These are phyloP conservation scores for Teratosphaeria pseudoeucalypti DNA, from an alignment of 2,329 filamentous ascomycete species.

Conservation along the genomic window DNA sequence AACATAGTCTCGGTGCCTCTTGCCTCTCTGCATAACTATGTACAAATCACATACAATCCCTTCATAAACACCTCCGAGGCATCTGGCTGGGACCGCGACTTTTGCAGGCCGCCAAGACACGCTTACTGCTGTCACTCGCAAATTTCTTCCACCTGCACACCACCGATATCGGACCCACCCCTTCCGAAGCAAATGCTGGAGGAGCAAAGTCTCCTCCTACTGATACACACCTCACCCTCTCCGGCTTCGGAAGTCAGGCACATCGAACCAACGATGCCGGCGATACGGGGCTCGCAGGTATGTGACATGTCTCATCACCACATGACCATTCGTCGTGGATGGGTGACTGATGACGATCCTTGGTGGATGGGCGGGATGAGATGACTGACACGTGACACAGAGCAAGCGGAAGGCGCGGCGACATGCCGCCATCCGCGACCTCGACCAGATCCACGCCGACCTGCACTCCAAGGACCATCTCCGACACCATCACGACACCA, in stretches of 20 bases:
- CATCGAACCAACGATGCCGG: background rate
- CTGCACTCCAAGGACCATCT: constrained; percentile 70
- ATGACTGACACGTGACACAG: constrained; percentile 13
- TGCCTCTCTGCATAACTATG: background rate
- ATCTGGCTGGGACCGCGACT: background rate
- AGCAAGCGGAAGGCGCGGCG: constrained; percentile 40
- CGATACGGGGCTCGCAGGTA: background rate
- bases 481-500: constrained; percentile 63
- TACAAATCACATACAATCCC: background rate
- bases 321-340: too few species aligned
- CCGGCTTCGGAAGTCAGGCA: background rate
- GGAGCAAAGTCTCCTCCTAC: background rate
- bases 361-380: background rate
- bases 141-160: background rate
- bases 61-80: background rate
- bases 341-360: too few species aligned
- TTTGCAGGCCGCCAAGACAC: background rate
- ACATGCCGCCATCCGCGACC: constrained; percentile 51
- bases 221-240: background rate
- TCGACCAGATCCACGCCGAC: constrained; percentile 87
- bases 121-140: background rate
- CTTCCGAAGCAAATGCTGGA: background rate
- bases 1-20: background rate
- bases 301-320: too few species aligned
- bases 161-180: background rate